Evolutionary conservation across 2,329 filamentous ascomycete species (phyloP).

Genomic region (Bipolaris oryzae): DNA sequence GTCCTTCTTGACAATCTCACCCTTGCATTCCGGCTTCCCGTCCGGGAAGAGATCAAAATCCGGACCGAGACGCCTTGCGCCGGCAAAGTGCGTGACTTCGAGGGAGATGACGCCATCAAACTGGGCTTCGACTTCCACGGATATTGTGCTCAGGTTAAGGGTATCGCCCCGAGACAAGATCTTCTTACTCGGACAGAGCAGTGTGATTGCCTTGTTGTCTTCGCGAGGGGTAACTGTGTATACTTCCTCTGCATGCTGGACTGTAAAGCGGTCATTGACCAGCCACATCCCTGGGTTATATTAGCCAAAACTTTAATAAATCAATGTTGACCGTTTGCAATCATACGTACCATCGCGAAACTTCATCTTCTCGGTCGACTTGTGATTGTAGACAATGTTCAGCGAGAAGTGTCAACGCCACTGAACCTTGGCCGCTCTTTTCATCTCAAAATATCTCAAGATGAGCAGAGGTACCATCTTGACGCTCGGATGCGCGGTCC

Average conservation of each 20-base stretch:
- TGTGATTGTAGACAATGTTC: background rate
- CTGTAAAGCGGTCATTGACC: slow-evolving; percentile 63
- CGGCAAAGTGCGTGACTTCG: slow-evolving; percentile 64
- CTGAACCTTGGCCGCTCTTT: background rate
- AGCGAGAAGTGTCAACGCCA: background rate
- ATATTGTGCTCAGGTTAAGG: slow-evolving; percentile 62
- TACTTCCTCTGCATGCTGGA: slow-evolving; percentile 71
- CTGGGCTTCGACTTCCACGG: slow-evolving; percentile 62
- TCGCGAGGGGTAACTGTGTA: slow-evolving; percentile 57
- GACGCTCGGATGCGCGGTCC: slow-evolving; percentile 28
- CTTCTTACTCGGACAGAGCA: slow-evolving; percentile 64
- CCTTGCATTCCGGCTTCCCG: slow-evolving; percentile 51
- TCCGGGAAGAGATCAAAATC: slow-evolving; percentile 64
- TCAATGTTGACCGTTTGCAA: background rate
- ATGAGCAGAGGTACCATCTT: slow-evolving; percentile 3
- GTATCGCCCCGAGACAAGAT: slow-evolving; percentile 62
- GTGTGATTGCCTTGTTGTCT: slow-evolving; percentile 56
- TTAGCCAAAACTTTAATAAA: slow-evolving; percentile 14
- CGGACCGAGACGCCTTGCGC: slow-evolving; percentile 59
- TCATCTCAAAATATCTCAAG: slow-evolving; percentile 3
- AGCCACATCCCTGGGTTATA: slow-evolving; percentile 64
- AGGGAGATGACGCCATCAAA: slow-evolving; percentile 66
- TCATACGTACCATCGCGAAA: slow-evolving; percentile 63
- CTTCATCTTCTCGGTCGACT: slow-evolving; percentile 55
- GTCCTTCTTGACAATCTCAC: slow-evolving; percentile 49